Evolutionary conservation across 257 asterid species (phyloP).

Genomic region (Plectranthus barbatus): DNA sequence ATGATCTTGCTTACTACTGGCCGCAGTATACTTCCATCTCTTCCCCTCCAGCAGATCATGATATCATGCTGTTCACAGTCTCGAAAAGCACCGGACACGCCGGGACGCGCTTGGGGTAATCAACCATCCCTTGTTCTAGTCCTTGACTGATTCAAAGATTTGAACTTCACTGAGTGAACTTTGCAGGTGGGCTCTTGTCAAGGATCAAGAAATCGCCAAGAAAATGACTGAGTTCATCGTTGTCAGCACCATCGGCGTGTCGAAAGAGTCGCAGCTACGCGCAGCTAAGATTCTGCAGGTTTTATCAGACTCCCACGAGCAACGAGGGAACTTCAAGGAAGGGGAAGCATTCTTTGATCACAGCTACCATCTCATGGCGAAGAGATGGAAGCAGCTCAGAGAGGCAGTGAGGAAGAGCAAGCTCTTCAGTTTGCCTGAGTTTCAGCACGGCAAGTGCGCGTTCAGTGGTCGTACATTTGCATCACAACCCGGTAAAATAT

Average conservation of each 20-base stretch:
- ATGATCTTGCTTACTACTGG: conserved; percentile 94
- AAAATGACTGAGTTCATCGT: conserved; percentile 73
- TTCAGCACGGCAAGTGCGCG: conserved; percentile 42
- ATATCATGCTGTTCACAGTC: conserved; percentile 84
- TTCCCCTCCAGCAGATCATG: conserved; percentile 59
- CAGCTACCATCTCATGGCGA: conserved; percentile 40
- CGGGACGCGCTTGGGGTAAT: conserved; percentile 82
- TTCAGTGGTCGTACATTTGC: conserved; percentile 47
- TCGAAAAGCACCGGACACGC: conserved; percentile 97
- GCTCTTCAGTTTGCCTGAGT: conserved; percentile 57
- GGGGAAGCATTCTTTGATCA: conserved; percentile 51
- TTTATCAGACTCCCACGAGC: conserved; percentile 42
- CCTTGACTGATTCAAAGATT: not conserved
- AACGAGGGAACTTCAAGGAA: conserved; percentile 18
- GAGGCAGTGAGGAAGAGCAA: conserved; percentile 40
- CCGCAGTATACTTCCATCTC: conserved; percentile 82
- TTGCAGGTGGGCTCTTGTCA: conserved; percentile 90
- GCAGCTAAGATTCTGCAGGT: conserved; percentile 73
- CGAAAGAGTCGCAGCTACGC: conserved; percentile 86
- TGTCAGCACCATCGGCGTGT: conserved; percentile 76
- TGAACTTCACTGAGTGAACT: not conserved
- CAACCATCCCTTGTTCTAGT: not conserved
- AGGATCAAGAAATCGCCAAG: conserved; percentile 62
- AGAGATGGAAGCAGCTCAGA: conserved; percentile 69
- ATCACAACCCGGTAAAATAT: conserved; percentile 33